Base-by-base conservation (phyloP, 371 early-diverging fungal species). In the Encephalitozoon romaleae region DNA sequence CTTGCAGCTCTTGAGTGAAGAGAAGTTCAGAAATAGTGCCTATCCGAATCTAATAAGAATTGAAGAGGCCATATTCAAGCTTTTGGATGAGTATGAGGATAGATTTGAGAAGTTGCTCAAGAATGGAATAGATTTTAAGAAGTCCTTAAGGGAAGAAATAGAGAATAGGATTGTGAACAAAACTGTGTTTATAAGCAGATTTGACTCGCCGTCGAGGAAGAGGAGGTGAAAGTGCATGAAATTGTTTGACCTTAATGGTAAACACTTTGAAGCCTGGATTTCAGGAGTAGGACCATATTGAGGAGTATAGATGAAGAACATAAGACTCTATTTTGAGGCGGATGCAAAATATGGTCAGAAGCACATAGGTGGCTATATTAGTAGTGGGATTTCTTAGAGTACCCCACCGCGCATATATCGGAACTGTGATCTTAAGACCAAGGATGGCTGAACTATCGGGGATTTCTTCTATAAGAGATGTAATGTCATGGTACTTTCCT, bases 1-100 rank as follows among this genome's bases (percentile, higher is more conserved):
- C 0, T 91, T 93, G 78, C 90, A 89, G 76, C 83, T 94, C 30
- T 72, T 88, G 25, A 90, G 90, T 79, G 93, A 94, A 82, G 93
- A 92, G 67, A 89, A 89, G 78, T 93, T 90, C 86, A 83, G 94
- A 34, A 91, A 90, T 65, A 88, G 88, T 2, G 91, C 92, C 42
- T 89, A 87, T 72, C 92, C 93, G 25, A 90, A 88, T 3, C 83
- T 94, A 49, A 72, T 91, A n/a, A 87, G 85, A 54, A 79, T 91
- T 68, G 93, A 94, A 81, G 84, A 86, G 43, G 79, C 84, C 4
- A 86, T 93, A 38, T 79, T 88, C 51, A 38, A 73, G 12, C 41
- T 67, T 21, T 43, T 81, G 26, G 47, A 73, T 9, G 49, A 53
- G 26, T 82, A 77, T 76, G 77, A 77, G 52, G 11, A 43, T 8